These are phyloP conservation scores for Lepidium sativum DNA, from an alignment of 345 rosid genomes.

Conservation along the genomic window DNA sequence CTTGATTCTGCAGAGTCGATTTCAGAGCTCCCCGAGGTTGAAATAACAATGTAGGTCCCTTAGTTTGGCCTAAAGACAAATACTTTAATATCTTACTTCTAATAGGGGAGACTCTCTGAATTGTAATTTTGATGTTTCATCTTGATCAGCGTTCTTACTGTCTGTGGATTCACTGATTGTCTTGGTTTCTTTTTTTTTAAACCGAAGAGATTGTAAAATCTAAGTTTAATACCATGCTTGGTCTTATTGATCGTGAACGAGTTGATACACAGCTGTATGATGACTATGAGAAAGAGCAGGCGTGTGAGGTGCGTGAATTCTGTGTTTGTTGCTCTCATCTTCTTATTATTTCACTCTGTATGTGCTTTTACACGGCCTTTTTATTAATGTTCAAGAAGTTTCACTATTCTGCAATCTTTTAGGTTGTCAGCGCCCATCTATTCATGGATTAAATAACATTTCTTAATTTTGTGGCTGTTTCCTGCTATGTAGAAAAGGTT, in stretches of 20 bases:
- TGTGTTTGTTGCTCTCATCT: conserved; percentile 6
- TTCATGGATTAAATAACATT: not conserved
- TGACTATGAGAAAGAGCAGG: conserved; percentile 86
- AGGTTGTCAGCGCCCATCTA: not conserved
- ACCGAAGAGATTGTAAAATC: conserved; percentile 87
- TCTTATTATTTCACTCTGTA: not conserved
- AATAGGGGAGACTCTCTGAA: not conserved
- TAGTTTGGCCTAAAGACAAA: not conserved
- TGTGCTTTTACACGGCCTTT: not conserved
- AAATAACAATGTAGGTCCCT: conserved; percentile 64
- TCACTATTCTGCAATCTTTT: not conserved
- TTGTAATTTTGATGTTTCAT: not conserved
- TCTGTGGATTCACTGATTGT: conserved; percentile 3
- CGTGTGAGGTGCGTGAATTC: conserved; percentile 62
- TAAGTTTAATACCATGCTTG: conserved; percentile 91
- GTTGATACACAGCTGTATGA: conserved; percentile 72
- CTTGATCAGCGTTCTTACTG: not conserved
- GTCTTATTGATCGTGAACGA: conserved; percentile 82
- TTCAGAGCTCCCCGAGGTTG: conserved; percentile 82
- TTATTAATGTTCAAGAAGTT: not conserved
- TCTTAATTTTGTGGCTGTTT: not conserved
- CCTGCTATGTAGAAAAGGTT: conserved; percentile 60
- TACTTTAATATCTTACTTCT: not conserved
- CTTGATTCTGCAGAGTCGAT: conserved; percentile 93
- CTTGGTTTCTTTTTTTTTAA: conserved; percentile 17